phyloP scores from a whole-genome alignment of 1,284 basidiomycete genomes.

The Lignosus rhinocerotis region DNA sequence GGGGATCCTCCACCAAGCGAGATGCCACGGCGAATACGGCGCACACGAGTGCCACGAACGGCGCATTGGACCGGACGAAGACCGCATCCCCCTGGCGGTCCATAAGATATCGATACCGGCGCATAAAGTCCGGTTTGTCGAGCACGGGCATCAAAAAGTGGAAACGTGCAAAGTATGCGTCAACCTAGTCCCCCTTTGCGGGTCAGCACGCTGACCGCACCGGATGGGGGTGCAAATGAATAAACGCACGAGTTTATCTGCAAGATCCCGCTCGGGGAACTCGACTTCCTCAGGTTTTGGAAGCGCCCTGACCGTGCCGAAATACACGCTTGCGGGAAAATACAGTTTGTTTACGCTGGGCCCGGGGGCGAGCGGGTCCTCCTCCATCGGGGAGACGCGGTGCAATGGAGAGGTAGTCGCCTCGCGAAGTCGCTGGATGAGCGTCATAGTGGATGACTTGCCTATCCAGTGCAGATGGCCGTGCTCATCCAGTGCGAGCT shows the following conservation, averaged over 20 bases:
- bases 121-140: conserved; percentile 79
- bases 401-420: conserved; percentile 72
- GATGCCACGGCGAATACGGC: conserved; percentile 85
- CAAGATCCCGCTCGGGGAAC: conserved; percentile 79
- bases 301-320: conserved; percentile 82
- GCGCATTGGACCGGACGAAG: conserved; percentile 57
- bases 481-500: conserved; percentile 85
- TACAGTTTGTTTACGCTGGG: conserved; percentile 82
- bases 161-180: conserved; percentile 81
- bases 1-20: conserved; percentile 72
- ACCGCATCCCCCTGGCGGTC: conserved; percentile 56
- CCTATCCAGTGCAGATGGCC: conserved; percentile 93
- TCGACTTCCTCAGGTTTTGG: conserved; percentile 86
- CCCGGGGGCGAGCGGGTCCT: conserved; percentile 72
- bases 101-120: conserved; percentile 73
- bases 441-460: conserved; percentile 86
- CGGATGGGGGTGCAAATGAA: conserved; percentile 1
- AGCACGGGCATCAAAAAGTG: conserved; percentile 86
- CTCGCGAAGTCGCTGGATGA: conserved; percentile 85
- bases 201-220: conserved; percentile 9
- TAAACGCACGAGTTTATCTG: conserved; percentile 71
- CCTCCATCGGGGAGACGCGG: conserved; percentile 79
- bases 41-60: conserved; percentile 79
- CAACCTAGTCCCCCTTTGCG: conserved; percentile 52
- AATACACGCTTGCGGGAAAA: conserved; percentile 86